Evolutionary conservation across 1,139 yeast species (phyloP), one percentile per base, ranked within the genome.

Genomic region (Zygoascus sp.): DNA sequence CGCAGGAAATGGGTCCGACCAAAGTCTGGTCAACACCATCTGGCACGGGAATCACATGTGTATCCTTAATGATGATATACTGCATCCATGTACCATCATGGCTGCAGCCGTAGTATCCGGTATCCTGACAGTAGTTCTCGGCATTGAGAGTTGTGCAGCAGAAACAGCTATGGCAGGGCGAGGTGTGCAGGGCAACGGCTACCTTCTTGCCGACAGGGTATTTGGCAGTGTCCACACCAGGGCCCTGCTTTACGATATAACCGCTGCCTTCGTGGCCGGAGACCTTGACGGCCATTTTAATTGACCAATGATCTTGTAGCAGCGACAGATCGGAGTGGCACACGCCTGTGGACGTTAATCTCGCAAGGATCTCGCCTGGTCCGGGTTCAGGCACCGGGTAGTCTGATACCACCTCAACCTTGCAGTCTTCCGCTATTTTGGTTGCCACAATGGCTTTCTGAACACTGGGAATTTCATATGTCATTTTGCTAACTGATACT

Each of bases 21-120:
- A 73, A 66, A 46, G 85, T 32, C 59, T 82, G 74, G 57, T 82
- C 85, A 43, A 84, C 71, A 52, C 81, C 81, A 50, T 68, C 62
- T 42, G 90, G 86, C 58, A 84, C 77, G 56, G 76, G 74, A 27
- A 90, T 88, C 46, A 90, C 89, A 63, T 83, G 89, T 48, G 80
- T 76, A 30, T 87, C 86, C 62, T 81, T 87, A 49, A 89, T 86
- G 52, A 84, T 79, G 40, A 84, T 83, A 63, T 81, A 82, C 65
- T 82, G 83, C 67, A 81, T 87, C 79, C 82, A 82, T 28, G 87
- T 77, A 56, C 88, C 89, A 62, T 81, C 85, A 63, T 77, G 82
- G 32, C 83, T 78, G 70, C 78, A 79, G 55, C 88, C 88, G 19
- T 84, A 50, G 40, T 40, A 53, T n/a, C 48, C 42, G 7, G 51